phyloP scores from a whole-genome alignment of 75 land plant species.

The Ceratopteris richardii region DNA sequence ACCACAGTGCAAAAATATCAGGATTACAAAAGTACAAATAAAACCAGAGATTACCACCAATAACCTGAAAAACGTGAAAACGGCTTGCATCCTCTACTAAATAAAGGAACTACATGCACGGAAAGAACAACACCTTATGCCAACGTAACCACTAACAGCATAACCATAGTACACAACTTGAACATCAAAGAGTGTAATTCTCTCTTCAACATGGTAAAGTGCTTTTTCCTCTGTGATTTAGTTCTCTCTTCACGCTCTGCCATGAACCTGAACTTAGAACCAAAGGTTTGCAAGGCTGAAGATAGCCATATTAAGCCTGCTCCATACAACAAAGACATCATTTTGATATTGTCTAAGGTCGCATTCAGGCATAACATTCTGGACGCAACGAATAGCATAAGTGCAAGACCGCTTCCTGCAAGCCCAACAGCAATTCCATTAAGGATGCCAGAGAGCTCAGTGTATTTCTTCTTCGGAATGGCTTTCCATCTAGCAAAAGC shows the following conservation, averaged over 20 bases:
- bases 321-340: slow-evolving; percentile 8
- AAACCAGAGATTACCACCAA: too few species aligned
- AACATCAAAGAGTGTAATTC: not conserved
- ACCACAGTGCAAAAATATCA: too few species aligned
- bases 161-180: not conserved
- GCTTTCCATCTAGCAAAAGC: not conserved
- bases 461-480: not conserved
- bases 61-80: too few species aligned
- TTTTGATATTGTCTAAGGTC: slow-evolving; percentile 5
- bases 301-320: slow-evolving; percentile 17
- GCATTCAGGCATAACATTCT: slow-evolving; percentile 11
- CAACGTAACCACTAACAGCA: not conserved
- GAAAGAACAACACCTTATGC: too few species aligned
- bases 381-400: slow-evolving; percentile 7
- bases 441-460: slow-evolving; percentile 1
- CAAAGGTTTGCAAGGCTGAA: slow-evolving; percentile 10
- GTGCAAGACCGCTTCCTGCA: slow-evolving; percentile 15
- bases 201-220: not conserved
- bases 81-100: not conserved
- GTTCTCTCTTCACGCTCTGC: not conserved
- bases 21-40: too few species aligned
- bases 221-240: not conserved
- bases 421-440: slow-evolving; percentile 8
- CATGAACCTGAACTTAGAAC: not conserved
- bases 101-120: too few species aligned